Evolutionary conservation across 345 rosid genomes (phyloP).

Genomic region (Syzygium aromaticum): DNA sequence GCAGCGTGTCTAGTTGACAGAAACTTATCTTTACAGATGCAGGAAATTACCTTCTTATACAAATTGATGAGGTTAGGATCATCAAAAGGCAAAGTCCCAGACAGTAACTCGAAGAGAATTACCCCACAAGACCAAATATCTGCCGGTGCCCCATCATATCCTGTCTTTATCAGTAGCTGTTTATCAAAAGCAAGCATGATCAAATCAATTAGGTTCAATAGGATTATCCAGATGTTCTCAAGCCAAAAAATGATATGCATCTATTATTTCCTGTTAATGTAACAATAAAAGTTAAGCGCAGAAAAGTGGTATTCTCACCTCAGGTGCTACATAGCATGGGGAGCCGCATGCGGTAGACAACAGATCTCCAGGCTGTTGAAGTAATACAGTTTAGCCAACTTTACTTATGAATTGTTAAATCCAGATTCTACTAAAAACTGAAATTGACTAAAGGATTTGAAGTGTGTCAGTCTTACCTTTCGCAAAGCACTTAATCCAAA

Average conservation of each 20-base stretch:
- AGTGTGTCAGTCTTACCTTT: conserved; percentile 26
- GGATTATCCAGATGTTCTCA: neutral
- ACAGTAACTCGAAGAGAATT: conserved; percentile 72
- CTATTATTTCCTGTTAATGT: neutral
- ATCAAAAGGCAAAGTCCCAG: conserved; percentile 71
- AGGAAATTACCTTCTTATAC: conserved; percentile 51
- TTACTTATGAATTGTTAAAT: neutral
- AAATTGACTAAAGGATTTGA: neutral
- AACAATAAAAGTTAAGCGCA: neutral
- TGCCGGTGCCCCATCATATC: conserved; percentile 79
- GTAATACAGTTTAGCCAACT: neutral
- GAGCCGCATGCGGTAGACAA: conserved; percentile 92
- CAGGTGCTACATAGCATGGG: conserved; percentile 89
- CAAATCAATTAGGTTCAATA: neutral
- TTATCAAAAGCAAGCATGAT: conserved; percentile 6
- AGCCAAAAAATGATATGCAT: neutral
- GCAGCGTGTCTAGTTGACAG: neutral
- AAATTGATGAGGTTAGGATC: conserved; percentile 59
- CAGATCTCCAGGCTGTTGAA: conserved; percentile 61
- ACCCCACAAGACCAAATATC: conserved; percentile 96
- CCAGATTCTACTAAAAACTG: neutral
- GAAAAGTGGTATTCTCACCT: conserved; percentile 34
- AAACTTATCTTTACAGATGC: neutral
- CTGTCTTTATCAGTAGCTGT: conserved; percentile 67
- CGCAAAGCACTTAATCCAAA: conserved; percentile 73